phyloP scores from a whole-genome alignment of 371 early-diverging fungal genomes.

The Mortierella sp. region DNA sequence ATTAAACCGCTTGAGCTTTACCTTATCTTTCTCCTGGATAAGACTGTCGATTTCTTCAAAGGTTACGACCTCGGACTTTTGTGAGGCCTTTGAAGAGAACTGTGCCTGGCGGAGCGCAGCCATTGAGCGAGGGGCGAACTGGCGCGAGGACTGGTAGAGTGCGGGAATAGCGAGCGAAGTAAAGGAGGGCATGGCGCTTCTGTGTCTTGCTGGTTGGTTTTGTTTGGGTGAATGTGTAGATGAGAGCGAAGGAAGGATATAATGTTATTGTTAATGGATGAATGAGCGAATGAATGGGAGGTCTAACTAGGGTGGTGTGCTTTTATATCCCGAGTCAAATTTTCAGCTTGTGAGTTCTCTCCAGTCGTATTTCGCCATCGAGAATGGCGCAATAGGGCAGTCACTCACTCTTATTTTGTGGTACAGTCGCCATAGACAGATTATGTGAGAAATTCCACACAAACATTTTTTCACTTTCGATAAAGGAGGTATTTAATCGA shows the following conservation, averaged over 20 bases:
- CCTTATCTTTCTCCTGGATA: slow-evolving; percentile 57
- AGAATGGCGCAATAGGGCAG: slow-evolving; percentile 12
- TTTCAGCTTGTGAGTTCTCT: neutral
- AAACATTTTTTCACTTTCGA: too few species aligned
- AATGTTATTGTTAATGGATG: neutral
- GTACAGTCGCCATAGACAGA: neutral
- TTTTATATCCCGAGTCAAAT: neutral
- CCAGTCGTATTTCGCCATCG: slow-evolving; percentile 2
- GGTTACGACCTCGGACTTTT: slow-evolving; percentile 60
- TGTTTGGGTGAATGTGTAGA: neutral
- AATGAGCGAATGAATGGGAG: neutral
- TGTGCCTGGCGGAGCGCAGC: slow-evolving; percentile 34
- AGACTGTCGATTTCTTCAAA: slow-evolving; percentile 60
- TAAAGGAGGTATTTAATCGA: neutral
- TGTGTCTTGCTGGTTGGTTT: too few species aligned
- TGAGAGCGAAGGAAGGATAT: neutral
- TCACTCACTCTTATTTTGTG: neutral
- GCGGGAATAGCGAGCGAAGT: slow-evolving; percentile 47
- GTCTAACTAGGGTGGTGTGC: neutral
- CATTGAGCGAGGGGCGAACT: slow-evolving; percentile 38
- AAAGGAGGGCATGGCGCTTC: slow-evolving; percentile 38
- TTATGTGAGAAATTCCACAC: neutral
- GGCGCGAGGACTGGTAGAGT: slow-evolving; percentile 51
- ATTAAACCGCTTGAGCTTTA: slow-evolving; percentile 1
- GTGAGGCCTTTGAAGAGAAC: slow-evolving; percentile 42